Base-by-base conservation (phyloP, 169 alveolate genomes). In the Eimeria maxima region DNA sequence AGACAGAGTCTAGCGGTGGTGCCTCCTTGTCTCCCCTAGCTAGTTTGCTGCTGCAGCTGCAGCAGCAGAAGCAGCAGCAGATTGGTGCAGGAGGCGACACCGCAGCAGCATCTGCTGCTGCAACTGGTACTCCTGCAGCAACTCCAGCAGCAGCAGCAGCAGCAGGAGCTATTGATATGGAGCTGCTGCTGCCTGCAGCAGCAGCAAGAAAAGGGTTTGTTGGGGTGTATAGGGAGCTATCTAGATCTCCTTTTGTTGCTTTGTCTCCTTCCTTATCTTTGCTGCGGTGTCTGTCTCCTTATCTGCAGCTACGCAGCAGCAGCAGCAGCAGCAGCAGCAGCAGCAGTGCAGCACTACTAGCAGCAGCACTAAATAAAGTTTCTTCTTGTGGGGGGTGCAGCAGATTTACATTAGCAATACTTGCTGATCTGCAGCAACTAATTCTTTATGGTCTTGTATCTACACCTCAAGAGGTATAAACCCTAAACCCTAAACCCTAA, bases 311-410 rank as follows among this genome's bases (percentile, higher is more conserved):
- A 14, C 78, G 78, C 78, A 67, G 42, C 78, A 67, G 78, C 78
- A 67, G 78, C 78, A 67, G 42, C 78, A 67, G 78, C 78, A 67
- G 78, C 78, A 67, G 78, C 78, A 67, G 78, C 78, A 67, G 78
- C 78, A 67, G 78, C 78, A 16, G 63, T 10, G 78, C 42, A 2
- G 78, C 78, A n/a, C 78, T 67, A 3, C 78, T 67, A 29, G 78
- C 78, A 67, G 78, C 78, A 67, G 42, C 78, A n/a, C 78, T 67
- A 1, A 24, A 29, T 24, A 67, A 67, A 67, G 24, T 67, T 14
- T 24, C 42, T 11, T 67, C 22, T 14, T 24, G 14, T 24, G 42
- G 78, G 78, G 14, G 13, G 78, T 24, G 33, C 22, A 11, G 29
- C 45, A 10, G 42, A 11, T 67, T 24, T 4, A 16, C 78, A 8